A percentile compares a stretch with the other conserved stretches of the same genome.
Evolutionary conservation across 495 filamentous ascomycete species (phyloP).

Genomic region (Tuber magnatum): DNA sequence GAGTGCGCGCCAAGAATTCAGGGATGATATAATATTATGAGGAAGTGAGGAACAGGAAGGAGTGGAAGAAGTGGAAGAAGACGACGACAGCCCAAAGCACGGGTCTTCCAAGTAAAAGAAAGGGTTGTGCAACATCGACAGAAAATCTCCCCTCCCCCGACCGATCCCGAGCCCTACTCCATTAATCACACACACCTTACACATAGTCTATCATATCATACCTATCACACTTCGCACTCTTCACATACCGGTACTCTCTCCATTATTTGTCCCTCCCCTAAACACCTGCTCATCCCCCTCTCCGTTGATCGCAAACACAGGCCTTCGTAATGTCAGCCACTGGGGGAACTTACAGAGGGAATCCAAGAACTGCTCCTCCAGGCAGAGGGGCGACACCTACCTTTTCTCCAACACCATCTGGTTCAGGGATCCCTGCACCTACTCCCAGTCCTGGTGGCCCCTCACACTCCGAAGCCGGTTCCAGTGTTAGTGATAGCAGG

Average conservation of each 20-base stretch:
- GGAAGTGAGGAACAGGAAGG: background rate
- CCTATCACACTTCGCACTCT: background rate
- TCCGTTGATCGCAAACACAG: slow-evolving; percentile 6
- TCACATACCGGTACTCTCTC: slow-evolving; percentile 15
- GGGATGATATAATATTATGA: background rate
- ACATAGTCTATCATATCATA: background rate
- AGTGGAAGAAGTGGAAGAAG: background rate
- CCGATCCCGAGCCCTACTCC: slow-evolving; percentile 1
- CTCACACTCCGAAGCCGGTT: slow-evolving; percentile 48
- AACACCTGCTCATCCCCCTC: slow-evolving; percentile 2
- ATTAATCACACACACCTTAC: background rate
- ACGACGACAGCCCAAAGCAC: background rate
- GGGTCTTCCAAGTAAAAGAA: background rate
- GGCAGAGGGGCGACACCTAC: slow-evolving; percentile 27
- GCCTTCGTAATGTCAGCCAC: slow-evolving; percentile 30
- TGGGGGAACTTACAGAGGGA: slow-evolving; percentile 30
- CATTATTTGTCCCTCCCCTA: background rate
- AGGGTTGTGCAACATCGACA: background rate
- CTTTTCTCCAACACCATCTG: slow-evolving; percentile 34
- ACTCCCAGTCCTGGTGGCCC: slow-evolving; percentile 24
- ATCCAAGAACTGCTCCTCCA: slow-evolving; percentile 23
- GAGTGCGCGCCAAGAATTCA: background rate
- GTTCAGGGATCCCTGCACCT: slow-evolving; percentile 30
- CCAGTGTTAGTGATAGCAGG: slow-evolving; percentile 75
- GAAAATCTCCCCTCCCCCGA: background rate